Evolutionary conservation across 495 filamentous ascomycete species (phyloP).

Genomic region (Penicillium macrosclerotiorum): DNA sequence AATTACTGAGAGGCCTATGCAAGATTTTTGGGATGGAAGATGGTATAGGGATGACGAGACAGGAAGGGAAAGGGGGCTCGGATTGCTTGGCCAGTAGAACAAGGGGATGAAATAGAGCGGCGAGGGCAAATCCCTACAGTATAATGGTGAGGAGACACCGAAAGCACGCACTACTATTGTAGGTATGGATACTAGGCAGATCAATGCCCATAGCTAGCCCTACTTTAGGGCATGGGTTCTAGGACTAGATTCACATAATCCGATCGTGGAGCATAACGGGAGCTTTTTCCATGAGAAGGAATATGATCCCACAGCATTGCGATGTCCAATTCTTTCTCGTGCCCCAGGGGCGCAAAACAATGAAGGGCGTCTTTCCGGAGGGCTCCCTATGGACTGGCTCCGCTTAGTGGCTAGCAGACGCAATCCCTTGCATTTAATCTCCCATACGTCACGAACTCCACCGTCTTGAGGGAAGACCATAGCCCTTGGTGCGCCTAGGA

Average conservation of each 20-base stretch:
- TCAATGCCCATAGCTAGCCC: background rate
- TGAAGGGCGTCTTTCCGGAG: slow-evolving; percentile 19
- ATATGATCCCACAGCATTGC: slow-evolving; percentile 7
- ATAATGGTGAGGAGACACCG: no score
- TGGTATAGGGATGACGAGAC: slow-evolving; percentile 2
- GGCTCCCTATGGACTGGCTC: slow-evolving; percentile 7
- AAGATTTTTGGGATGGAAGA: background rate
- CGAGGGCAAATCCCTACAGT: no score
- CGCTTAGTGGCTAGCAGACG: slow-evolving; percentile 1
- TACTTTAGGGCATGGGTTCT: background rate
- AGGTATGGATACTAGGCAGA: no score
- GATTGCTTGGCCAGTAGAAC: slow-evolving; percentile 10
- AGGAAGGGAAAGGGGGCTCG: slow-evolving; percentile 3
- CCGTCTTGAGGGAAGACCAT: slow-evolving; percentile 1
- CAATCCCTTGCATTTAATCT: slow-evolving; percentile 21
- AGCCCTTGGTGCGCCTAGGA: background rate
- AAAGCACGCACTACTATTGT: no score
- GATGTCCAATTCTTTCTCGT: slow-evolving; percentile 17
- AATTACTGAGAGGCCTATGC: background rate
- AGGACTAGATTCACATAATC: background rate
- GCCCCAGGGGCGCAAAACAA: slow-evolving; percentile 18
- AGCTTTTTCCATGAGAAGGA: background rate
- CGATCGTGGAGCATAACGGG: background rate
- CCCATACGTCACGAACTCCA: slow-evolving; percentile 13
- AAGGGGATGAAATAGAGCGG: no score